These are phyloP conservation scores for Nothophaeocryptopus gaeumannii DNA, from an alignment of 2,329 filamentous ascomycete genomes.

Conservation along the genomic window DNA sequence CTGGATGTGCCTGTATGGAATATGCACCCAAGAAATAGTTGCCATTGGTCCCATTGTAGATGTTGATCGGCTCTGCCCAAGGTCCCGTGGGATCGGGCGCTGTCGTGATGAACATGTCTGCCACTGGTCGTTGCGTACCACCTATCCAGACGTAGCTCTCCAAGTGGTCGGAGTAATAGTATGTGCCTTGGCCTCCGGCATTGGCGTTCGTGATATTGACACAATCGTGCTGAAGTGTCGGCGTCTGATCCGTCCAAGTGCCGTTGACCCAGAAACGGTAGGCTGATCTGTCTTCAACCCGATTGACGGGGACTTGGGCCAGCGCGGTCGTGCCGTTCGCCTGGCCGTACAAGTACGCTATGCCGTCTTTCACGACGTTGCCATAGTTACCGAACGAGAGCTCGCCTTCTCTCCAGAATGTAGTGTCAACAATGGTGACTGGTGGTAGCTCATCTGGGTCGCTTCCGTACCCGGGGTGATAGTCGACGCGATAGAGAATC, in stretches of 20 bases:
- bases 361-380: slow-evolving; percentile 5
- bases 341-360: slow-evolving; percentile 12
- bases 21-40: slow-evolving; percentile 4
- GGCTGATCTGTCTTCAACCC: slow-evolving; percentile 8
- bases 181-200: slow-evolving; percentile 25
- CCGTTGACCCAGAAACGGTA: slow-evolving; percentile 9
- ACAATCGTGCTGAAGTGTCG: slow-evolving; percentile 1
- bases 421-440: background rate
- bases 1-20: slow-evolving; percentile 10
- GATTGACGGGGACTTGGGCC: slow-evolving; percentile 2
- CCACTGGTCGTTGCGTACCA: background rate
- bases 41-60: slow-evolving; percentile 7
- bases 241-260: slow-evolving; percentile 1
- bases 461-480: background rate
- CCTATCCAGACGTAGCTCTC: slow-evolving; percentile 28
- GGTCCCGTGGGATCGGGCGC: slow-evolving; percentile 26
- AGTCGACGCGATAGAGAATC: slow-evolving; percentile 6
- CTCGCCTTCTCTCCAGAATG: slow-evolving; percentile 7
- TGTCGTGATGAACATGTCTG: slow-evolving; percentile 23
- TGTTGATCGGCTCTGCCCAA: slow-evolving; percentile 18
- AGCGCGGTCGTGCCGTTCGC: slow-evolving; percentile 5
- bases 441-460: background rate
- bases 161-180: slow-evolving; percentile 24
- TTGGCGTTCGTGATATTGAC: slow-evolving; percentile 19
- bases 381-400: slow-evolving; percentile 13